These are phyloP conservation scores for Pleoardoris graminearum DNA, from an alignment of 2,329 filamentous ascomycete genomes.

Conservation along the genomic window DNA sequence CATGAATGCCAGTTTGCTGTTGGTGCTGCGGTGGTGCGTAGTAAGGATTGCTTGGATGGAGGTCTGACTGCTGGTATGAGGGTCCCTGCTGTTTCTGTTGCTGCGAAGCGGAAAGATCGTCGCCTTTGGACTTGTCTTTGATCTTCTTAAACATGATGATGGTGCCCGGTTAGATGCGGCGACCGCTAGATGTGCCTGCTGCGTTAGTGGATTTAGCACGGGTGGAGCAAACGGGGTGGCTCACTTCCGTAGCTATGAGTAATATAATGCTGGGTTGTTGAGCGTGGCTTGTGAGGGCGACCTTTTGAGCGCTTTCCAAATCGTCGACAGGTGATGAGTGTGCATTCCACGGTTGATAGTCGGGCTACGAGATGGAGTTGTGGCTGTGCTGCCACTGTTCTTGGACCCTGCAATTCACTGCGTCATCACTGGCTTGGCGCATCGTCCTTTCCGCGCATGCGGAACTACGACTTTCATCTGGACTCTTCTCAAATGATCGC, in stretches of 20 bases:
- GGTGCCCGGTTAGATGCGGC: background rate
- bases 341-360: background rate
- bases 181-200: background rate
- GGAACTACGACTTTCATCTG: background rate
- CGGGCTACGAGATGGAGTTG: background rate
- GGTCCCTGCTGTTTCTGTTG: slow-evolving; percentile 3
- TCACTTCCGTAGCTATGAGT: background rate
- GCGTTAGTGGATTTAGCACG: background rate
- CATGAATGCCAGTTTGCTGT: slow-evolving; percentile 17
- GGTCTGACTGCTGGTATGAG: slow-evolving; percentile 25
- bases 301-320: background rate
- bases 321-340: too few relatives aligned
- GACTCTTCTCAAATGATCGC: background rate
- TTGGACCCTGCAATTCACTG: background rate
- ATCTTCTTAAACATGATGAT: slow-evolving; percentile 41
- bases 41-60: slow-evolving; percentile 32
- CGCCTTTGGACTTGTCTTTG: slow-evolving; percentile 40
- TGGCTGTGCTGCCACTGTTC: background rate
- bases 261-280: too few relatives aligned
- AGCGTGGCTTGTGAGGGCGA: background rate
- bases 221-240: background rate
- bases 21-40: slow-evolving; percentile 20
- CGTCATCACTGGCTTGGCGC: slow-evolving; percentile 3
- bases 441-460: background rate
- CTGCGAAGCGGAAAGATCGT: slow-evolving; percentile 23